phyloP scores from a whole-genome alignment of 768 basidiomycete genomes.

The Calvatia gigantea region DNA sequence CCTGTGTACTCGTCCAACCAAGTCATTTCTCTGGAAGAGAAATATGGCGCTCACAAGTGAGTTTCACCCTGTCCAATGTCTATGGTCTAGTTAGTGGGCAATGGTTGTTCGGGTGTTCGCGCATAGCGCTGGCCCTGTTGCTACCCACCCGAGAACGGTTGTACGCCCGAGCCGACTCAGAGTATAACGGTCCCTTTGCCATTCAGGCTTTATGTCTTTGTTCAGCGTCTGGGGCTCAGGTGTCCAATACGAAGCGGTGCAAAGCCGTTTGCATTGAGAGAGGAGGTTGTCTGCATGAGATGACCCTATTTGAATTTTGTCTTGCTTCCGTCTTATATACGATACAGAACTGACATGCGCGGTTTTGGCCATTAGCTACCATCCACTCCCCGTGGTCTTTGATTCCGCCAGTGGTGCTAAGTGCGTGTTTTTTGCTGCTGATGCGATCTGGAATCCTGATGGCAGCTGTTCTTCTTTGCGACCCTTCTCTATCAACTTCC shows the following conservation, averaged over 20 bases:
- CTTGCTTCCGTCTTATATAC: slow-evolving; percentile 21
- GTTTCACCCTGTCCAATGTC: slow-evolving; percentile 24
- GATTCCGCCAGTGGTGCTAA: slow-evolving; percentile 86
- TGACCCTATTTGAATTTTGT: slow-evolving; percentile 18
- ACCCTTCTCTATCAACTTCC: slow-evolving; percentile 11
- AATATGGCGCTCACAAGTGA: slow-evolving; percentile 88
- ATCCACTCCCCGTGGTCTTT: slow-evolving; percentile 93
- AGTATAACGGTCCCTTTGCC: background rate
- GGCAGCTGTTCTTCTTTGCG: slow-evolving; percentile 7
- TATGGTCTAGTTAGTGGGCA: background rate
- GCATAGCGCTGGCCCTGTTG: background rate
- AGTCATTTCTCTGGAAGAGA: slow-evolving; percentile 77
- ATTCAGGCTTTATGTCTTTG: background rate
- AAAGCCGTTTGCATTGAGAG: background rate
- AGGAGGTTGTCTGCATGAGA: slow-evolving; percentile 7
- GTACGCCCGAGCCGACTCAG: slow-evolving; percentile 4
- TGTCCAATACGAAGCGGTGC: slow-evolving; percentile 5
- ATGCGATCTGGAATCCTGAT: slow-evolving; percentile 14
- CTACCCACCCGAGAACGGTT: background rate
- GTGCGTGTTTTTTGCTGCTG: slow-evolving; percentile 54
- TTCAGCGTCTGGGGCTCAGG: background rate
- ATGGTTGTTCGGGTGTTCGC: background rate
- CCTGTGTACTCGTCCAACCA: slow-evolving; percentile 20
- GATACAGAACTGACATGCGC: slow-evolving; percentile 32
- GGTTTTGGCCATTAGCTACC: slow-evolving; percentile 71